These are phyloP conservation scores for Penicillium sp. DNA, from an alignment of 2,329 filamentous ascomycete species.

Conservation along the genomic window DNA sequence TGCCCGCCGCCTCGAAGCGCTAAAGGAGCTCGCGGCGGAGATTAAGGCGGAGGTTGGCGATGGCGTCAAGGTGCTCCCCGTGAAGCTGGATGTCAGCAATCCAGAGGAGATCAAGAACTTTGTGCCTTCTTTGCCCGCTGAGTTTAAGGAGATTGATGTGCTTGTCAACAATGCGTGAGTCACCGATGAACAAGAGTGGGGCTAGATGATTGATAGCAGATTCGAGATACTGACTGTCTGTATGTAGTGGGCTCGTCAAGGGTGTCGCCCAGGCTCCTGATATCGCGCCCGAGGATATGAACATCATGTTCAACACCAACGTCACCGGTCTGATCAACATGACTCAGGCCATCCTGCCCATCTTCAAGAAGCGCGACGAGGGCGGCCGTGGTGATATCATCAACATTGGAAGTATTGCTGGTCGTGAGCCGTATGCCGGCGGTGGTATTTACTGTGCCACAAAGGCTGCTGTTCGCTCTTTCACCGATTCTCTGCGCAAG, in stretches of 20 bases:
- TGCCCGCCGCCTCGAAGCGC: conserved; percentile 77
- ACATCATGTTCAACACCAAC: conserved; percentile 88
- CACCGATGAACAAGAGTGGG: conserved; percentile 60
- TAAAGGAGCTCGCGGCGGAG: conserved; percentile 75
- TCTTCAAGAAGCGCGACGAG: conserved; percentile 71
- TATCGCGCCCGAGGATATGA: conserved; percentile 80
- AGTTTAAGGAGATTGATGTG: conserved; percentile 82
- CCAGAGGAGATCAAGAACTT: conserved; percentile 73
- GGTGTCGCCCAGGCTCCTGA: conserved; percentile 83
- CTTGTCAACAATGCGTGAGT: conserved; percentile 94
- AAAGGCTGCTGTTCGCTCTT: conserved; percentile 84
- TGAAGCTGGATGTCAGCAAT: conserved; percentile 86
- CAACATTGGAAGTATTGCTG: conserved; percentile 92
- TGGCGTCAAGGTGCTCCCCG: conserved; percentile 79
- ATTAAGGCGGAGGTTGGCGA: conserved; percentile 76
- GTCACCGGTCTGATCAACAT: conserved; percentile 94
- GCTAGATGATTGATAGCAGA: neutral
- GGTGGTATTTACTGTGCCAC: conserved; percentile 92
- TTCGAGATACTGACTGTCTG: conserved; percentile 14
- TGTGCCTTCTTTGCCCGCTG: conserved; percentile 72
- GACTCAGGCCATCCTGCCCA: conserved; percentile 86
- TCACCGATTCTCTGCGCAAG: conserved; percentile 79
- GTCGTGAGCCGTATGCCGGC: conserved; percentile 80
- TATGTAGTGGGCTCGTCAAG: conserved; percentile 76
- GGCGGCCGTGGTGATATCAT: conserved; percentile 90